Evolutionary conservation across 306 rosid species (phyloP).

Genomic region (Hippophae tibetana): DNA sequence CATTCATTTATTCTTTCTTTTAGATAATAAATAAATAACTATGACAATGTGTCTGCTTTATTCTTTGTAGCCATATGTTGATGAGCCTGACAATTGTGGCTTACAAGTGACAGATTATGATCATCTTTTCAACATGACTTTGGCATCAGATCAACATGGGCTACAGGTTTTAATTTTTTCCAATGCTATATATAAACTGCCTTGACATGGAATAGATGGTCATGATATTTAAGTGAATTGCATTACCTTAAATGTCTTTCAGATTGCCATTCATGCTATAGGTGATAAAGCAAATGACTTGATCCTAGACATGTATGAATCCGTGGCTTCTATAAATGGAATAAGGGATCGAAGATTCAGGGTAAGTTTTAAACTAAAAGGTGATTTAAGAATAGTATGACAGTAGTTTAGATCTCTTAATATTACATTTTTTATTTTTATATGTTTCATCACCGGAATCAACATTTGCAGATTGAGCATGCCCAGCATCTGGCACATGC

Average conservation of each 20-base stretch:
- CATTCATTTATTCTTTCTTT: not conserved
- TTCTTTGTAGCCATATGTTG: conserved; percentile 54
- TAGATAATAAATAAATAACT: conserved; percentile 1
- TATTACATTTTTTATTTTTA: not conserved
- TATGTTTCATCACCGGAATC: conserved; percentile 8
- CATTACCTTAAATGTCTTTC: conserved; percentile 21
- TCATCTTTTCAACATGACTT: conserved; percentile 57
- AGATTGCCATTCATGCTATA: conserved; percentile 91
- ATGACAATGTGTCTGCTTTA: conserved; percentile 12
- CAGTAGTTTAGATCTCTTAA: not conserved
- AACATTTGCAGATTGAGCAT: conserved; percentile 72
- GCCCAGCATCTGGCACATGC: conserved; percentile 77
- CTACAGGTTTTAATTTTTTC: conserved; percentile 51
- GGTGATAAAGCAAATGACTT: conserved; percentile 81
- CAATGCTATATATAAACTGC: not conserved
- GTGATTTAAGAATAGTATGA: conserved; percentile 7
- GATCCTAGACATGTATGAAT: conserved; percentile 53
- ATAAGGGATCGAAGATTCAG: conserved; percentile 71
- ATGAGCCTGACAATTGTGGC: conserved; percentile 63
- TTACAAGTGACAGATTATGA: conserved; percentile 44
- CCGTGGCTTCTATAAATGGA: conserved; percentile 54
- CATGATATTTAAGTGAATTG: conserved; percentile 10
- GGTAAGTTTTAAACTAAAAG: conserved; percentile 31
- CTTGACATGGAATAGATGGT: conserved; percentile 4
- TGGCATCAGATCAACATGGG: conserved; percentile 55